Evolutionary conservation across 108 stramenopile genomes (phyloP).

Genomic region (Cyclotella cryptica): DNA sequence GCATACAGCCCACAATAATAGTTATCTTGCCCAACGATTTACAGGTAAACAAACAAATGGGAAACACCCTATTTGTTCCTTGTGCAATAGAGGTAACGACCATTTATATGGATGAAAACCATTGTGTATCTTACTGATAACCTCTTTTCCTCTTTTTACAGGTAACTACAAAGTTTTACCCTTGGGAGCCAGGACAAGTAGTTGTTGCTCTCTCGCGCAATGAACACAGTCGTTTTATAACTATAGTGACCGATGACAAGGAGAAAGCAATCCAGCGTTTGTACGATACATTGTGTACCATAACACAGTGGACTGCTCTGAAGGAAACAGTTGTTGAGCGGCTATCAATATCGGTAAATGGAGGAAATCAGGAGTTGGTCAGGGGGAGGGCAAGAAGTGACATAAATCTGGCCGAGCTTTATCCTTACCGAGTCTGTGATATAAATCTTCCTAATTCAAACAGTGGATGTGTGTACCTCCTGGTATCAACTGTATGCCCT

Average conservation of each 20-base stretch:
- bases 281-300: slow-evolving; percentile 1
- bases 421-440: slow-evolving; percentile 6
- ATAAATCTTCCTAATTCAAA: neutral
- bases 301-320: slow-evolving; percentile 14
- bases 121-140: too few relatives aligned
- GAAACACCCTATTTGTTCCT: too few relatives aligned
- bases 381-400: neutral
- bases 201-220: slow-evolving; percentile 14
- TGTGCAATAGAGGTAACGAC: slow-evolving; percentile 30
- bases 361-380: neutral
- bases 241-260: slow-evolving; percentile 1
- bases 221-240: neutral
- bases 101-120: slow-evolving; percentile 10
- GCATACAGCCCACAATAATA: neutral
- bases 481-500: neutral
- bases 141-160: slow-evolving; percentile 23
- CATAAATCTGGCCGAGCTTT: neutral
- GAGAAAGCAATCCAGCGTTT: neutral
- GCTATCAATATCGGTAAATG: neutral
- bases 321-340: neutral
- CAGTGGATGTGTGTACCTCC: slow-evolving; percentile 17
- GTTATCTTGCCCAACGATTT: neutral
- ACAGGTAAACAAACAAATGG: slow-evolving; percentile 26
- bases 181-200: slow-evolving; percentile 18
- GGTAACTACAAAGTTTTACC: neutral